These are phyloP conservation scores for Globisporangium spinosum DNA, from an alignment of 352 stramenopile genomes.

Conservation along the genomic window DNA sequence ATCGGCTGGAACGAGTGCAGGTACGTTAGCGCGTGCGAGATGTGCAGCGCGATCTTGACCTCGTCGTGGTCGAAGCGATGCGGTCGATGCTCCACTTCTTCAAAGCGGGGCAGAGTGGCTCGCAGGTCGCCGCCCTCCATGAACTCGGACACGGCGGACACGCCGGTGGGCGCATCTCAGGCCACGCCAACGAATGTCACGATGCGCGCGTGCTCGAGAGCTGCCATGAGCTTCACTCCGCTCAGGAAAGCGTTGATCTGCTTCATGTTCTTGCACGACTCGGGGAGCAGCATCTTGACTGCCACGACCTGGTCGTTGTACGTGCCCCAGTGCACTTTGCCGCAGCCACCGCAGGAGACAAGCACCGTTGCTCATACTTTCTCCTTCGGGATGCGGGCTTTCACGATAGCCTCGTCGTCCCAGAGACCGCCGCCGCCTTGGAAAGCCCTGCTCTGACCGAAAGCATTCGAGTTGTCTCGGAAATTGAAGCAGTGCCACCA, in stretches of 20 bases:
- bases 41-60: no score
- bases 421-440: no score
- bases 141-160: conserved; percentile 36
- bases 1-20: no score
- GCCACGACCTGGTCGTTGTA: conserved; percentile 35
- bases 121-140: conserved; percentile 42
- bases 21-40: no score
- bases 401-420: no score
- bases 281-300: conserved; percentile 38
- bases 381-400: no score
- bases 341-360: conserved; percentile 35
- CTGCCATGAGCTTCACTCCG: conserved; percentile 28
- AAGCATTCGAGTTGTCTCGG: no score
- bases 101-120: conserved; percentile 27
- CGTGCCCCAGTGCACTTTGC: conserved; percentile 33
- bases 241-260: conserved; percentile 36
- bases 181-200: conserved; percentile 41
- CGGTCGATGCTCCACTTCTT: conserved; percentile 24
- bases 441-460: no score
- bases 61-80: conserved; percentile 23
- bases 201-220: conserved; percentile 28
- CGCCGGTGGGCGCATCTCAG: conserved; percentile 40
- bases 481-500: no score
- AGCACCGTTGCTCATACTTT: no score
- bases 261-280: conserved; percentile 23